Base-by-base conservation (phyloP, 176 grass and related monocot genomes). In the Juncus effusus region DNA sequence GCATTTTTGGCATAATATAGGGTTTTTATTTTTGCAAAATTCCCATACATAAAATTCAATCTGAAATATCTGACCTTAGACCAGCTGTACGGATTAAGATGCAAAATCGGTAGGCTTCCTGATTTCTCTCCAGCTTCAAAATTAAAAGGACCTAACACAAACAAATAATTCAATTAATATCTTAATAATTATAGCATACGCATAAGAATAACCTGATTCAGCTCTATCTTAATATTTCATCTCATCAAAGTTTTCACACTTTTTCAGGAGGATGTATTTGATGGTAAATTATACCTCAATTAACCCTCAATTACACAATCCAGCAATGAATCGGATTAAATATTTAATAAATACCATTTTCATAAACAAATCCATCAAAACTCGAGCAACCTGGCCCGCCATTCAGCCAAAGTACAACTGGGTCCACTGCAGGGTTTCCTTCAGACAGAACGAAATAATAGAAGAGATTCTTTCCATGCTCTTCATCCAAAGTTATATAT, bases 391-490 rank as follows among this genome's bases (percentile, higher is more conserved):
- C 93, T 0, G 93, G 93, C 1, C 93, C 87, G 11, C 87, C 93
- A 75, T 91, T 96, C 50, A 96, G 76, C 93, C 87, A 91, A 53
- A 91, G 60, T n/a, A 96, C 93, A 38, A 96, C 77, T 10, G 85
- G 93, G 75, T 96, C 93, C 59, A 40, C 13, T 3, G 79, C 49
- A 7, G 93, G 85, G 67, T 75, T 79, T 19, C 77, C 65, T 70
- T 88, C 93, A 13, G 93, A 91, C 4, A 71, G 56, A 40, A 82
- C 87, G 0, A 96, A 82, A 82, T 96, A 89, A 73, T 96, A 96
- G 79, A 86, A 96, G 1, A 96, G 84, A 59, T 77, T 86, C 66
- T 63, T 83, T 38, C 60, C 77, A 59, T 62, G 69, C 3, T 56
- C 9, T 70, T 91, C 84, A 40, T 91, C 87, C 63, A 85, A 28